These are phyloP conservation scores for Aureobasidium sp. DNA, from an alignment of 2,329 filamentous ascomycete genomes.

Conservation along the genomic window DNA sequence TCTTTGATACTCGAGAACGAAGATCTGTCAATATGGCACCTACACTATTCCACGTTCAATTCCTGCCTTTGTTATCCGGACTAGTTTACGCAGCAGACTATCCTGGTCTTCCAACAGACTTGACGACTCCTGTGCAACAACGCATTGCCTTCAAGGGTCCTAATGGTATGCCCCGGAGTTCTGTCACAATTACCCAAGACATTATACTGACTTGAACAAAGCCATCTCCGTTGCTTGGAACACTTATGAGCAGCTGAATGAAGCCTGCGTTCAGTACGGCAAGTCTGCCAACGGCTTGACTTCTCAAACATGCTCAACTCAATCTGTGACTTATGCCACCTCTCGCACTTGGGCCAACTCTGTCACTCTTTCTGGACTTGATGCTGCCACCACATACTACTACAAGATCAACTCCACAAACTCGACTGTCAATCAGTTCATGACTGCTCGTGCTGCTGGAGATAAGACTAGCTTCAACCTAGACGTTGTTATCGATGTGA, in stretches of 20 bases:
- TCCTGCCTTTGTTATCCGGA: not conserved
- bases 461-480: slow-evolving; percentile 49
- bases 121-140: slow-evolving; percentile 49
- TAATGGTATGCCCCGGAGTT: slow-evolving; percentile 31
- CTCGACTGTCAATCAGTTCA: slow-evolving; percentile 47
- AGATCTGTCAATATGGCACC: not conserved
- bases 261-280: slow-evolving; percentile 48
- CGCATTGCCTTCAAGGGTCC: slow-evolving; percentile 46
- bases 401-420: slow-evolving; percentile 54
- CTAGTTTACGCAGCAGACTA: slow-evolving; percentile 24
- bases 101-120: slow-evolving; percentile 42
- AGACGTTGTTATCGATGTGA: slow-evolving; percentile 48
- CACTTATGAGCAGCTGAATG: slow-evolving; percentile 42
- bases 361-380: slow-evolving; percentile 41
- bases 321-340: slow-evolving; percentile 45
- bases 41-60: not conserved
- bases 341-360: slow-evolving; percentile 50
- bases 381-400: slow-evolving; percentile 51
- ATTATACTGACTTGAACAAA: slow-evolving; percentile 20
- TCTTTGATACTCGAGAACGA: not conserved
- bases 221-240: slow-evolving; percentile 50
- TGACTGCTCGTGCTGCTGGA: slow-evolving; percentile 47
- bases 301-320: slow-evolving; percentile 38
- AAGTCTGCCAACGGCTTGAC: slow-evolving; percentile 35
- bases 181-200: not conserved